These are phyloP conservation scores for Vanrija humicola DNA, from an alignment of 1,284 basidiomycete species.

Conservation along the genomic window DNA sequence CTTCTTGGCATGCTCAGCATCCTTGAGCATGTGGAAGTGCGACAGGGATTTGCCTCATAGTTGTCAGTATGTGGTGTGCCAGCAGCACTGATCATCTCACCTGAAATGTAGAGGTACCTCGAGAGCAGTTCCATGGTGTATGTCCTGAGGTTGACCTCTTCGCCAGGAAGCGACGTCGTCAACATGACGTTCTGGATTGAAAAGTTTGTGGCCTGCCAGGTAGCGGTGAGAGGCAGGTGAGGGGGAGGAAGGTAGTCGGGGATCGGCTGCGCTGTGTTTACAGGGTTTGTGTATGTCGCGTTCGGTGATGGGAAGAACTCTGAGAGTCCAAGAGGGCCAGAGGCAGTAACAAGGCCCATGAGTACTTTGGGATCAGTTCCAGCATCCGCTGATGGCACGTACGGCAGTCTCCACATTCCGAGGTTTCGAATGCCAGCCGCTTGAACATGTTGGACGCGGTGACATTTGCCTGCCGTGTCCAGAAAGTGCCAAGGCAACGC, in stretches of 20 bases:
- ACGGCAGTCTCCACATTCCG: constrained; percentile 56
- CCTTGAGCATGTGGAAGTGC: constrained; percentile 43
- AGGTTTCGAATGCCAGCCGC: constrained; percentile 52
- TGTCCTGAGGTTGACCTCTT: constrained; percentile 44
- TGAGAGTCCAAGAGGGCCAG: constrained; percentile 52
- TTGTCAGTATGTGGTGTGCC: background rate
- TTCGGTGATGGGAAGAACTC: constrained; percentile 51
- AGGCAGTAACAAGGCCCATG: constrained; percentile 51
- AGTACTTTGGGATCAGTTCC: constrained; percentile 45
- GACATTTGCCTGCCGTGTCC: constrained; percentile 27
- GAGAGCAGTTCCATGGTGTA: constrained; percentile 52
- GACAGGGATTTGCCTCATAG: constrained; percentile 23
- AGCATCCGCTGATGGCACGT: constrained; percentile 21
- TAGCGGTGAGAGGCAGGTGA: constrained; percentile 51
- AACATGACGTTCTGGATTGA: constrained; percentile 48
- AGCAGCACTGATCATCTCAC: constrained; percentile 15
- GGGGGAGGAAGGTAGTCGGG: constrained; percentile 34
- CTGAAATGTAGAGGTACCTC: constrained; percentile 50
- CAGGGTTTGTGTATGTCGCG: constrained; percentile 20
- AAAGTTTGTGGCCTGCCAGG: constrained; percentile 51
- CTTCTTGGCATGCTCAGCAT: constrained; percentile 23
- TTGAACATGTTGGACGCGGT: constrained; percentile 52
- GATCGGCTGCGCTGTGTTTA: background rate
- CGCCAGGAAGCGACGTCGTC: constrained; percentile 28
- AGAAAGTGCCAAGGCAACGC: constrained; percentile 46